phyloP scores from a whole-genome alignment of 2,329 filamentous ascomycete species.

The Claviceps sorghi region DNA sequence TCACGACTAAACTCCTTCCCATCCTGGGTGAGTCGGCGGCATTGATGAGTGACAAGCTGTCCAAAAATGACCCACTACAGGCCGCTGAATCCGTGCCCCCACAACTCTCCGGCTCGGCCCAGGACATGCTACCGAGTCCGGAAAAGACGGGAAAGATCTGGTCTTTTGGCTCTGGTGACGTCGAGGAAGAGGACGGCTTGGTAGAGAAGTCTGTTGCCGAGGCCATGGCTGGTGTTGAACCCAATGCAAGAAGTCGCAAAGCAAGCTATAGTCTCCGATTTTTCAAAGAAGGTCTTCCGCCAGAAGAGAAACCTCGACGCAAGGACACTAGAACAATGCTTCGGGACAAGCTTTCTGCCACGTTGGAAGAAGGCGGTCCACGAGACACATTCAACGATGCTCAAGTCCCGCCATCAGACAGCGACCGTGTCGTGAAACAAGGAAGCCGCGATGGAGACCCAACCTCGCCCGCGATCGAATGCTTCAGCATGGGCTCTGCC shows the following conservation, averaged over 20 bases:
- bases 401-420: not conserved
- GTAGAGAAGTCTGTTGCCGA: slow-evolving; percentile 53
- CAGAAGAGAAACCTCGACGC: slow-evolving; percentile 40
- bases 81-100: slow-evolving; percentile 11
- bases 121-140: slow-evolving; percentile 27
- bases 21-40: slow-evolving; percentile 6
- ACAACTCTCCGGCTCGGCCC: slow-evolving; percentile 26
- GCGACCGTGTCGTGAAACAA: not conserved
- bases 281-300: slow-evolving; percentile 51
- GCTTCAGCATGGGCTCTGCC: slow-evolving; percentile 9
- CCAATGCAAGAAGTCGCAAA: slow-evolving; percentile 50
- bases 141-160: slow-evolving; percentile 51
- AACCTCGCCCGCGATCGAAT: slow-evolving; percentile 1
- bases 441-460: not conserved
- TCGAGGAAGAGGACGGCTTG: slow-evolving; percentile 36
- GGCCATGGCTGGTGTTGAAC: slow-evolving; percentile 45
- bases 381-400: not conserved
- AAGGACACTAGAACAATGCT: slow-evolving; percentile 27
- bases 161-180: slow-evolving; percentile 43
- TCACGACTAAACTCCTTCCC: slow-evolving; percentile 10
- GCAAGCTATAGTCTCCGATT: slow-evolving; percentile 52
- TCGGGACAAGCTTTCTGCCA: slow-evolving; percentile 27
- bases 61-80: slow-evolving; percentile 7
- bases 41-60: slow-evolving; percentile 5
- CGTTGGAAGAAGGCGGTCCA: slow-evolving; percentile 17